Evolutionary conservation across 2,329 filamentous ascomycete species (phyloP).

Genomic region (Alternaria infectoria): DNA sequence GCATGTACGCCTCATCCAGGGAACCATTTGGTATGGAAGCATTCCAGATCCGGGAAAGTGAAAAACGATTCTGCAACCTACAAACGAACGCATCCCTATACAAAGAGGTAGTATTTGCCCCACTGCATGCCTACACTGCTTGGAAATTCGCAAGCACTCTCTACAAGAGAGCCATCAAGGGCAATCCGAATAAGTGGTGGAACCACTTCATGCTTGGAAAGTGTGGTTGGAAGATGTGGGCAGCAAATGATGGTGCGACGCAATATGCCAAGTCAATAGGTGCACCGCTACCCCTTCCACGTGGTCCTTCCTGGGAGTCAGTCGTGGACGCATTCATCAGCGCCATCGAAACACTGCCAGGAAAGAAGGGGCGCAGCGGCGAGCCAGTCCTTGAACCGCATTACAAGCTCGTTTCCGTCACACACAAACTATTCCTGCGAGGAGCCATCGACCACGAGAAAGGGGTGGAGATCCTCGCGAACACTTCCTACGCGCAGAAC

Average conservation of each 20-base stretch:
- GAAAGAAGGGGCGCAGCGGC: constrained; percentile 65
- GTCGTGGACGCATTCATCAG: constrained; percentile 64
- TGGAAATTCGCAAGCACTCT: constrained; percentile 70
- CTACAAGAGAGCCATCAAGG: constrained; percentile 64
- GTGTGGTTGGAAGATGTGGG: constrained; percentile 74
- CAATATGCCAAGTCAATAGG: constrained; percentile 40
- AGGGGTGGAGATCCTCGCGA: constrained; percentile 58
- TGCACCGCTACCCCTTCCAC: constrained; percentile 30
- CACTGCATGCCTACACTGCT: constrained; percentile 64
- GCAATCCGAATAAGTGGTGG: constrained; percentile 68
- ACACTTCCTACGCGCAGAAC: constrained; percentile 63
- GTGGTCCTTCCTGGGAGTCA: constrained; percentile 46
- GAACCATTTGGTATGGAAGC: constrained; percentile 72
- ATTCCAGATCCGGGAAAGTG: constrained; percentile 65
- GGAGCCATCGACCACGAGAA: constrained; percentile 54
- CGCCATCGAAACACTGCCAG: constrained; percentile 67
- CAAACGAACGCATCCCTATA: constrained; percentile 58
- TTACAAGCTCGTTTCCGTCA: constrained; percentile 83
- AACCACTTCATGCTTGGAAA: constrained; percentile 74
- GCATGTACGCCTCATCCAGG: constrained; percentile 71
- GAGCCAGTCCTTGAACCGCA: constrained; percentile 90
- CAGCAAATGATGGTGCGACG: constrained; percentile 50
- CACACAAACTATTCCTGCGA: constrained; percentile 77
- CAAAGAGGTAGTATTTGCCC: constrained; percentile 62
- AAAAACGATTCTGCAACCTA: constrained; percentile 66